These are phyloP conservation scores for Primulina tabacum DNA, from an alignment of 257 asterid species.

Conservation along the genomic window DNA sequence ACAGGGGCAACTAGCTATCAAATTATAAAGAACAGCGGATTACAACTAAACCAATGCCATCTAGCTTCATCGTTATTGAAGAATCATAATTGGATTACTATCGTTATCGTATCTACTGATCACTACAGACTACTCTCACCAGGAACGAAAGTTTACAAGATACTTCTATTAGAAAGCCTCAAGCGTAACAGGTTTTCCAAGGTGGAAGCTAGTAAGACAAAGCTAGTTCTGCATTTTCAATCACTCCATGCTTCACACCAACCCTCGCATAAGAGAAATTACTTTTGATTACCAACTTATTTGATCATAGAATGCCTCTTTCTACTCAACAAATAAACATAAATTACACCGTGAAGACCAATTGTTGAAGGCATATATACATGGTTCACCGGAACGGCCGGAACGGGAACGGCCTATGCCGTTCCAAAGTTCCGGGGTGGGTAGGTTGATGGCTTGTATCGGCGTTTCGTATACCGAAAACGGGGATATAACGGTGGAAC, in stretches of 20 bases:
- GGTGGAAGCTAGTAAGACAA: neutral
- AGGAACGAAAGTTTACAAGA: neutral
- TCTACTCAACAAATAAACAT: constrained; percentile 19
- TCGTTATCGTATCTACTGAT: neutral
- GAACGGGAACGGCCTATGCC: no score
- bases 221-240: neutral
- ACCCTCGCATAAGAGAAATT: neutral
- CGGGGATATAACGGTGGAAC: no score
- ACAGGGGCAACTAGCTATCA: neutral
- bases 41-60: neutral
- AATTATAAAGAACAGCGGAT: neutral
- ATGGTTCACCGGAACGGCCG: no score
- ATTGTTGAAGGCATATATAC: neutral
- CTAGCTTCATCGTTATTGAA: neutral
- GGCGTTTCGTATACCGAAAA: no score
- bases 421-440: no score
- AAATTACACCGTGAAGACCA: constrained; percentile 8
- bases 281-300: constrained; percentile 1
- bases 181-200: neutral
- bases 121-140: neutral
- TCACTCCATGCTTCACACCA: neutral
- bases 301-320: neutral
- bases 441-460: no score
- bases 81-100: neutral
- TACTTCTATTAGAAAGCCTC: neutral